Percentiles rank a stretch among this genome's conserved stretches.
These are phyloP conservation scores for Aspergillus arachidicola DNA, from an alignment of 2,329 filamentous ascomycete genomes.

Conservation along the genomic window DNA sequence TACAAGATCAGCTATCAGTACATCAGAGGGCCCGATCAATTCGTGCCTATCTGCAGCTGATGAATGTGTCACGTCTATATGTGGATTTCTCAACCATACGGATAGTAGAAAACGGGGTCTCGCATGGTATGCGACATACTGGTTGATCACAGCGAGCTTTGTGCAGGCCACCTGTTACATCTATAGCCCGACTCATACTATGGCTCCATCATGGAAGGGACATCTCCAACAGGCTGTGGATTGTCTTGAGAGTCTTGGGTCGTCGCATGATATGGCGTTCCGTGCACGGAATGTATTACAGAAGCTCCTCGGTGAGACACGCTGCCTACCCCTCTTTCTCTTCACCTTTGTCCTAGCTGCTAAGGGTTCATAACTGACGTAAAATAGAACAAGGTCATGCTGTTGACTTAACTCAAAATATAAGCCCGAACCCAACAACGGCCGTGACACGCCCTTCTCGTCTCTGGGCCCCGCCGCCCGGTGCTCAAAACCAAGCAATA, in stretches of 20 bases:
- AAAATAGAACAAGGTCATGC: slow-evolving; percentile 9
- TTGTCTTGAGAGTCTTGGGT: slow-evolving; percentile 21
- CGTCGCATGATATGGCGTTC: slow-evolving; percentile 24
- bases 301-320: slow-evolving; percentile 18
- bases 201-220: slow-evolving; percentile 16
- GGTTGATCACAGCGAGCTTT: slow-evolving; percentile 26
- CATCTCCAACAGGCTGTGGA: slow-evolving; percentile 21
- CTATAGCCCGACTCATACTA: slow-evolving; percentile 20
- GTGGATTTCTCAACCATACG: slow-evolving; percentile 21
- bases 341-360: not conserved
- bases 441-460: slow-evolving; percentile 10
- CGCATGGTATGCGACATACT: slow-evolving; percentile 27
- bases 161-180: slow-evolving; percentile 27
- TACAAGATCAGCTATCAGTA: slow-evolving; percentile 17
- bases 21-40: slow-evolving; percentile 15
- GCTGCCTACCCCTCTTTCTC: not conserved
- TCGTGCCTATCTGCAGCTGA: slow-evolving; percentile 23
- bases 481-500: slow-evolving; percentile 9
- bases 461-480: slow-evolving; percentile 12
- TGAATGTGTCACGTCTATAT: slow-evolving; percentile 25
- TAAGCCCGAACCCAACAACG: slow-evolving; percentile 10
- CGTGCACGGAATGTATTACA: slow-evolving; percentile 21
- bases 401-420: not conserved
- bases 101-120: slow-evolving; percentile 20
- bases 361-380: not conserved